These are phyloP conservation scores for Fusarium sp. DNA, from an alignment of 2,329 filamentous ascomycete species.

Conservation along the genomic window DNA sequence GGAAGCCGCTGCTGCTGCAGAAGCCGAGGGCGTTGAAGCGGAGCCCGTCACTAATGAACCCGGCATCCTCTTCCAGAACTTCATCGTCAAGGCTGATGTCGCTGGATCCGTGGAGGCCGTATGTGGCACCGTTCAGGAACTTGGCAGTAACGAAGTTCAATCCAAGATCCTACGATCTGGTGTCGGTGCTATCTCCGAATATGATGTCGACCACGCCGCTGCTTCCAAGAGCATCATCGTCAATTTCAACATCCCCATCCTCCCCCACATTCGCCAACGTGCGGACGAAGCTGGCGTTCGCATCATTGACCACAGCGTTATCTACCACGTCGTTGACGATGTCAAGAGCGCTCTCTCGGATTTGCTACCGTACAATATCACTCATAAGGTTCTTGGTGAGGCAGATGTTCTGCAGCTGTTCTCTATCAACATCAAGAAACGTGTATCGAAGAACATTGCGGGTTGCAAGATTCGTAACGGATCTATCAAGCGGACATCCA, in stretches of 20 bases:
- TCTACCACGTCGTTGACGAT: slow-evolving; percentile 82
- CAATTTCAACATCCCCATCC: slow-evolving; percentile 83
- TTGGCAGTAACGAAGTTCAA: slow-evolving; percentile 87
- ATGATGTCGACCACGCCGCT: slow-evolving; percentile 88
- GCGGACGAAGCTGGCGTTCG: slow-evolving; percentile 78
- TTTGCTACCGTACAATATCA: slow-evolving; percentile 73
- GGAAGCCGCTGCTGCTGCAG: slow-evolving; percentile 50
- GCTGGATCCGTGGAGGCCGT: slow-evolving; percentile 95
- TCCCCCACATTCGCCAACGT: slow-evolving; percentile 73
- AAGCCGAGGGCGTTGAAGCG: slow-evolving; percentile 52
- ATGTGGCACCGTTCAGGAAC: slow-evolving; percentile 76
- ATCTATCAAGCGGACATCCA: slow-evolving; percentile 68
- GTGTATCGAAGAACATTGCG: slow-evolving; percentile 78
- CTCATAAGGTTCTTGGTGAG: slow-evolving; percentile 81
- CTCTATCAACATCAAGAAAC: slow-evolving; percentile 81
- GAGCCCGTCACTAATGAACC: slow-evolving; percentile 53
- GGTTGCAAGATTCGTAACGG: slow-evolving; percentile 91
- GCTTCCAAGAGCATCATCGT: slow-evolving; percentile 80
- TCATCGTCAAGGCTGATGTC: slow-evolving; percentile 93
- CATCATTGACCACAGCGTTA: slow-evolving; percentile 87
- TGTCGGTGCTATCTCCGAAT: slow-evolving; percentile 84
- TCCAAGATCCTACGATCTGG: slow-evolving; percentile 80
- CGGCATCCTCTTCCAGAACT: slow-evolving; percentile 71
- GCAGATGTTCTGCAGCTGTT: slow-evolving; percentile 88
- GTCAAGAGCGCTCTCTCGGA: slow-evolving; percentile 75